phyloP scores from a whole-genome alignment of 139 green algal species.

The Coelastrella sp. region DNA sequence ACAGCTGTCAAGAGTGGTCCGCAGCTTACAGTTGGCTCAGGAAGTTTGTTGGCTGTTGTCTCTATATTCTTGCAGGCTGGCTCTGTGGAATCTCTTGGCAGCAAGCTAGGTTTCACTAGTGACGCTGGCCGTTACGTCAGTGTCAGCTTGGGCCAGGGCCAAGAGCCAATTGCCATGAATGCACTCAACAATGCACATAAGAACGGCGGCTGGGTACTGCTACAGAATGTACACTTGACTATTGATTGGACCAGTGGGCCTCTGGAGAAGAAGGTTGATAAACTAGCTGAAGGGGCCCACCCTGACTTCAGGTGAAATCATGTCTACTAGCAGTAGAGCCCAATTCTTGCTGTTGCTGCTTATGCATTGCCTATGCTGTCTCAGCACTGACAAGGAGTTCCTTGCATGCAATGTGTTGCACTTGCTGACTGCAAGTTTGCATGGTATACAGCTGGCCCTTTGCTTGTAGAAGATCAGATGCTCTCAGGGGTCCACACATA shows the following conservation, averaged over 20 bases:
- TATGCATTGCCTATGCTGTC: no score
- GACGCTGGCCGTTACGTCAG: conserved; percentile 80
- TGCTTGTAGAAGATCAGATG: no score
- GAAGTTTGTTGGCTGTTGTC: background rate
- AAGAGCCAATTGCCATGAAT: conserved; percentile 91
- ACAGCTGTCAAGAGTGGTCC: no score
- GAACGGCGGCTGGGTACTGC: conserved; percentile 94
- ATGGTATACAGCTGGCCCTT: no score
- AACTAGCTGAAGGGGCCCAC: conserved; percentile 86
- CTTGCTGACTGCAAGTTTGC: no score
- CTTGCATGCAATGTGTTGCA: no score
- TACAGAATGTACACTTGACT: conserved; percentile 91
- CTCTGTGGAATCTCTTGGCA: conserved; percentile 83
- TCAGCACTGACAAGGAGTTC: no score
- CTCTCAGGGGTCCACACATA: no score
- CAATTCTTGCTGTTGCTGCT: background rate
- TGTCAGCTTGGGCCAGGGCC: conserved; percentile 90
- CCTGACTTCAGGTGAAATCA: conserved; percentile 85
- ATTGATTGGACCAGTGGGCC: conserved; percentile 84
- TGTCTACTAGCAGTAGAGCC: no score
- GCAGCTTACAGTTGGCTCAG: background rate
- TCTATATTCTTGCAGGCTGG: conserved; percentile 61
- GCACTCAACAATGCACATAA: conserved; percentile 83
- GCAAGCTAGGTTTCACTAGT: conserved; percentile 80
- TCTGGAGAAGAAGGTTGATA: conserved; percentile 88